A percentile compares a stretch with the other conserved stretches of the same genome.
Evolutionary conservation across 1,284 basidiomycete genomes (phyloP).

Genomic region (Heliocybe sulcata): DNA sequence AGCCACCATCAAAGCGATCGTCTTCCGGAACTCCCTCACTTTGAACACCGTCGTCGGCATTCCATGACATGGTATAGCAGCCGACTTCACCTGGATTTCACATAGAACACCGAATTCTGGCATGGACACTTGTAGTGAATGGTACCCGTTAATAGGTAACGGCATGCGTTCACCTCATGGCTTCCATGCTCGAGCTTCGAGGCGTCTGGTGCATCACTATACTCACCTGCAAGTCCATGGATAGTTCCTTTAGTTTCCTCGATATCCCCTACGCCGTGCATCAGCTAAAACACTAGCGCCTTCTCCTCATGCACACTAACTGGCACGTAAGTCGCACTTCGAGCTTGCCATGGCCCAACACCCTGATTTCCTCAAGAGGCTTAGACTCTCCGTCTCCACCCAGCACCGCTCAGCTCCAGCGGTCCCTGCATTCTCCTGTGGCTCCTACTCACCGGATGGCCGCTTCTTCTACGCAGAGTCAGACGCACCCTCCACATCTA

Average conservation of each 20-base stretch:
- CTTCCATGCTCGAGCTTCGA: neutral
- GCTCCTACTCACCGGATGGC: neutral
- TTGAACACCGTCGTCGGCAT: no score
- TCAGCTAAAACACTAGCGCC: neutral
- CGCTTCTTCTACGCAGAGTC: neutral
- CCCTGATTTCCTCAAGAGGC: neutral
- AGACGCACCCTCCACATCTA: neutral
- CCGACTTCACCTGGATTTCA: no score
- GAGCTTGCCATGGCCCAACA: neutral
- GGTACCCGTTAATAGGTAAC: no score
- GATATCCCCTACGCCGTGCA: neutral
- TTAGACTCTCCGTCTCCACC: neutral
- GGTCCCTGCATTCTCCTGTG: neutral
- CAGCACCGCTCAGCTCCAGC: neutral
- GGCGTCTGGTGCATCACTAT: no score
- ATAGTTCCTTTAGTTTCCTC: neutral
- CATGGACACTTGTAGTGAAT: no score
- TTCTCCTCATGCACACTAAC: neutral
- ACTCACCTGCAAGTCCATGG: neutral
- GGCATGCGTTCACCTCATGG: neutral
- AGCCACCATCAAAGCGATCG: no score
- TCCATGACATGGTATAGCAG: no score
- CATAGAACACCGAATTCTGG: no score
- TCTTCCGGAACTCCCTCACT: no score
- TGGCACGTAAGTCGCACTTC: neutral